A percentile compares a stretch with the other conserved stretches of the same genome.
These are phyloP conservation scores for Gossypium lobatum DNA, from an alignment of 441 rosid genomes.

Conservation along the genomic window DNA sequence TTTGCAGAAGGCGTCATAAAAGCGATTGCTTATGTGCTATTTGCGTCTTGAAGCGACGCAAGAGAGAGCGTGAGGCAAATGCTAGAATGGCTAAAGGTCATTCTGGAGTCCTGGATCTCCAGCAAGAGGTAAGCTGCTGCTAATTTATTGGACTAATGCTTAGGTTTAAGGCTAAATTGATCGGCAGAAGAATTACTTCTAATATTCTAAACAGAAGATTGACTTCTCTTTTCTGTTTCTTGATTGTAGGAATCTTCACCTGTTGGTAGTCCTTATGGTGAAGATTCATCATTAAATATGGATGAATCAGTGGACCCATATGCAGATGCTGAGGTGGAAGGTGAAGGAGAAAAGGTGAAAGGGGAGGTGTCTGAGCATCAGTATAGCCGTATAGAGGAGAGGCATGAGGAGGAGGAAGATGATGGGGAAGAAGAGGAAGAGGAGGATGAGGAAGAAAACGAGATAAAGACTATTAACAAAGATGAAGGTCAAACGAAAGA, in stretches of 20 bases:
- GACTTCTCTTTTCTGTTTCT: background rate
- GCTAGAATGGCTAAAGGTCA: conserved; percentile 55
- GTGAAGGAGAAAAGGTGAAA: conserved; percentile 39
- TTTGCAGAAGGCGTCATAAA: conserved; percentile 87
- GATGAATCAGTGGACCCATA: conserved; percentile 62
- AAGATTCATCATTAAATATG: conserved; percentile 61
- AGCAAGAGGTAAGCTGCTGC: conserved; percentile 45
- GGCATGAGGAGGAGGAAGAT: conserved; percentile 27
- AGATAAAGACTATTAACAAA: conserved; percentile 31
- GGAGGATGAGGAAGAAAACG: conserved; percentile 43
- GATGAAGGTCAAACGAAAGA: conserved; percentile 31
- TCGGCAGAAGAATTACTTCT: background rate
- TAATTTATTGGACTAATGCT: background rate
- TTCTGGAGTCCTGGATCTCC: conserved; percentile 45
- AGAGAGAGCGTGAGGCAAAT: conserved; percentile 83
- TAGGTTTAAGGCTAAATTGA: background rate
- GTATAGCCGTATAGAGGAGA: conserved; percentile 31
- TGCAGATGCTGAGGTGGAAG: conserved; percentile 55
- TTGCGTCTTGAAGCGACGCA: conserved; percentile 83
- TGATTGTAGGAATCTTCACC: conserved; percentile 53
- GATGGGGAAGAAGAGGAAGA: conserved; percentile 27
- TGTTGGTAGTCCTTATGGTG: conserved; percentile 58
- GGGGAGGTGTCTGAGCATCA: conserved; percentile 37
- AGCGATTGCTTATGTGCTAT: conserved; percentile 92
- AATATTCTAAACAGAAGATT: background rate